Percentiles rank a stretch among this genome's conserved stretches.
Conservation (phyloP, 2,329 filamentous ascomycete species). For the Scedosporium boydii region DNA sequence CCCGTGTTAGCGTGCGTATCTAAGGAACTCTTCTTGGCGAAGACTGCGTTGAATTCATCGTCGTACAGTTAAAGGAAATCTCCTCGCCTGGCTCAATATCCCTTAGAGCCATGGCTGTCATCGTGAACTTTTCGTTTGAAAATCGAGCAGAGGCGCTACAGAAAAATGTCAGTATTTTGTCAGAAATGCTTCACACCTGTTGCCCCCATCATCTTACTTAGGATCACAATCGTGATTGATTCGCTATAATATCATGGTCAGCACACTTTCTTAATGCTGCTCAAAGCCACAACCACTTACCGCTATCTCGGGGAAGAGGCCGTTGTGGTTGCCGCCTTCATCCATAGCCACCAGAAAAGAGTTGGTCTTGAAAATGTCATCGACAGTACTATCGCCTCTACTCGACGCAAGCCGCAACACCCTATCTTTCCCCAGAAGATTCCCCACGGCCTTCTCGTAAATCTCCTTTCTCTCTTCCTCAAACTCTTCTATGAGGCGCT, state of each 20-base stretch:
- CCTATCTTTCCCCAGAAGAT: conserved; percentile 6
- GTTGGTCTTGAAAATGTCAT: conserved; percentile 25
- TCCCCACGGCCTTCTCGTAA: background rate
- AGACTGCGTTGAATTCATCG: too few relatives aligned
- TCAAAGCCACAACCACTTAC: conserved; percentile 7
- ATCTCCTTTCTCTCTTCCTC: background rate
- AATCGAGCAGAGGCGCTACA: background rate
- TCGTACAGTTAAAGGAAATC: conserved; percentile 18
- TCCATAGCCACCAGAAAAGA: conserved; percentile 18
- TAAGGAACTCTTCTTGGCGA: conserved; percentile 7
- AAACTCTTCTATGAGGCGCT: conserved; percentile 12
- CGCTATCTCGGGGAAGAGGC: conserved; percentile 15
- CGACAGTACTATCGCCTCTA: conserved; percentile 15
- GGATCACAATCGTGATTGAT: background rate
- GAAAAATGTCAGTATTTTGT: background rate
- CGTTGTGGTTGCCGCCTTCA: conserved; percentile 11
- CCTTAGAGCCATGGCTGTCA: conserved; percentile 15
- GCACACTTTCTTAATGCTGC: background rate
- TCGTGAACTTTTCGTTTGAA: background rate
- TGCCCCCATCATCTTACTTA: background rate
- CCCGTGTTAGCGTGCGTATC: background rate
- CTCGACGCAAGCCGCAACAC: conserved; percentile 18
- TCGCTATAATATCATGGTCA: background rate
- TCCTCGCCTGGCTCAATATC: conserved; percentile 18
- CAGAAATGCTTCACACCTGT: background rate